Percentiles rank a stretch among this genome's conserved stretches.
phyloP scores from a whole-genome alignment of 2,329 filamentous ascomycete genomes.

The Apiospora aurea region DNA sequence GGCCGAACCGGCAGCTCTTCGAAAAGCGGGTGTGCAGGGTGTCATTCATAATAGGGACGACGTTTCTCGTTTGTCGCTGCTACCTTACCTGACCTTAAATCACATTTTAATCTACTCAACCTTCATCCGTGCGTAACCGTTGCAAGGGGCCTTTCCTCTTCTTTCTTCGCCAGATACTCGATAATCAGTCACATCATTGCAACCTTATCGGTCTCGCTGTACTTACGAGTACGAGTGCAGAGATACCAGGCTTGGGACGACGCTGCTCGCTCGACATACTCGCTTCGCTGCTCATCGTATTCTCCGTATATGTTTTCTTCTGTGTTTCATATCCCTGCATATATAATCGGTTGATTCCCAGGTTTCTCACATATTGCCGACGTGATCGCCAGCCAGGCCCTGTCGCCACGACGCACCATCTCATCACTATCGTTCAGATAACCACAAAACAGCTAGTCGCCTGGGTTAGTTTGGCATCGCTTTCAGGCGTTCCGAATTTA shows the following conservation, averaged over 20 bases:
- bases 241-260: neutral
- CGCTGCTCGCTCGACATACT: neutral
- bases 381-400: slow-evolving; percentile 9
- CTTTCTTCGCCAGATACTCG: neutral
- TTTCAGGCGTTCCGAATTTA: neutral
- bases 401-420: neutral
- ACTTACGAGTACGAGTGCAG: slow-evolving; percentile 19
- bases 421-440: slow-evolving; percentile 1
- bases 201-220: neutral
- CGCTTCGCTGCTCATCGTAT: slow-evolving; percentile 9
- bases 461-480: slow-evolving; percentile 1
- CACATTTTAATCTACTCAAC: neutral
- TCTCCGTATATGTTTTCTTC: slow-evolving; percentile 10
- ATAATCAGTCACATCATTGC: neutral
- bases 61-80: slow-evolving; percentile 5
- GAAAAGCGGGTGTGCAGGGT: slow-evolving; percentile 2
- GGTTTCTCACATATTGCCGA: slow-evolving; percentile 6
- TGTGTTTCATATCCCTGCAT: slow-evolving; percentile 17
- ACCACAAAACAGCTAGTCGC: slow-evolving; percentile 9
- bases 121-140: neutral
- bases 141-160: neutral
- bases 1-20: neutral
- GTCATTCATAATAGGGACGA: slow-evolving; percentile 17
- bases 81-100: neutral
- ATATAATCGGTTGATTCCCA: neutral